Conservation (phyloP, 495 filamentous ascomycete genomes). For the Entonaema liquescens region DNA sequence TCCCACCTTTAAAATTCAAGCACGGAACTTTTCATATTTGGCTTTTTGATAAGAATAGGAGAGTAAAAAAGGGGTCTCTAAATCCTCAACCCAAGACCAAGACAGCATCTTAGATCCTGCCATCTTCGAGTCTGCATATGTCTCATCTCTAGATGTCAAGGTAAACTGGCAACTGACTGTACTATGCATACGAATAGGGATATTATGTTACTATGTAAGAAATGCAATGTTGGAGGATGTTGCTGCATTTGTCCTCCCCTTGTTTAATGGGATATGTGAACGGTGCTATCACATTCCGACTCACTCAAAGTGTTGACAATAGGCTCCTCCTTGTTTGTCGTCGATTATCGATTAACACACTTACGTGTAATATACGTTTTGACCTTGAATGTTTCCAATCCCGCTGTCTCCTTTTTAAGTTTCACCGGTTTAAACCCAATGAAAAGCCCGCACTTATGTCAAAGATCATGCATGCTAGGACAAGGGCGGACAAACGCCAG, state of each 20-base stretch:
- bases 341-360: no score
- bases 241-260: slow-evolving; percentile 9
- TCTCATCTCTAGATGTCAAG: slow-evolving; percentile 1
- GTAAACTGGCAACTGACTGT: not conserved
- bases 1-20: not conserved
- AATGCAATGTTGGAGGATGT: slow-evolving; percentile 28
- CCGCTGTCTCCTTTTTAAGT: not conserved
- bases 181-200: slow-evolving; percentile 18
- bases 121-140: slow-evolving; percentile 11
- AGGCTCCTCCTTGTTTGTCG: not conserved
- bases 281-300: slow-evolving; percentile 17
- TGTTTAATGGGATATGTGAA: not conserved
- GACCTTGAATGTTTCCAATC: not conserved
- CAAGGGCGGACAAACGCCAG: not conserved
- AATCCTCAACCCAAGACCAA: slow-evolving; percentile 4
- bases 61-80: not conserved
- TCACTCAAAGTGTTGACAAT: not conserved
- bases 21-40: not conserved
- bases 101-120: slow-evolving; percentile 15
- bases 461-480: no score
- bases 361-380: not conserved
- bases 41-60: slow-evolving; percentile 6
- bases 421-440: not conserved
- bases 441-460: not conserved
- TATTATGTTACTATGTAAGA: slow-evolving; percentile 25